Base-by-base conservation (phyloP, 352 stramenopile genomes). In the Globisporangium cederbergense region DNA sequence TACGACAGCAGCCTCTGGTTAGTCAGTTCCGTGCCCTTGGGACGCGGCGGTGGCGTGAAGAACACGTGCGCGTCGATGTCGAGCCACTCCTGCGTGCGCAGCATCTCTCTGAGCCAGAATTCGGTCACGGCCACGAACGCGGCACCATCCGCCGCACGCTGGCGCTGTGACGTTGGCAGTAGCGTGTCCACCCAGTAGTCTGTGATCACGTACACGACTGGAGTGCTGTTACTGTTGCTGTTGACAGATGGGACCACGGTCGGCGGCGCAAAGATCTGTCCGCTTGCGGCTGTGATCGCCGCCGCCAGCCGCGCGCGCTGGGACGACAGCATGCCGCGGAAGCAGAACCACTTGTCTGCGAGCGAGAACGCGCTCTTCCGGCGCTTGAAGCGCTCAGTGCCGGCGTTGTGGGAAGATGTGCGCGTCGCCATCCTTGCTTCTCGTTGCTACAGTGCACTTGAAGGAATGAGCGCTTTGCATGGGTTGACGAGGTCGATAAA, bases 71-170 rank as follows among this genome's bases (percentile, higher is more conserved):
- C 62, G 14, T 75, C 64, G 18, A 66, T 56, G 0, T 58, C 58
- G 30, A 90, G 52, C 76, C 76, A 86, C 32, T 68, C 66, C n/a
- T 64, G 62, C 4, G 66, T 53, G 4, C 71, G 67, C 53, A 84
- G 56, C 65, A 76, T 75, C 53, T 89, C 79, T 2, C 60, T 59
- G 47, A 89, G 68, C 81, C 81, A 90, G 49, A 79, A 89, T 52
- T 71, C 65, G n/a, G 81, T 90, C 47, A 88, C 79, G 13, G 50
- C 5, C 43, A 62, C 20, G 13, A 66, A 20, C 5, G n/a, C 13
- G 13, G 52, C 18, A 4, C n/a, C 22, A 22, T 36, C 14, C 30
- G 22, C 36, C 46, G 32, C 52, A 42, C 16, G 32, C 3, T 43
- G 55, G n/a, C 30, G 34, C 4, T 32, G 30, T 2, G 25, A 18